Conservation (phyloP, 2,329 filamentous ascomycete genomes). For the Tolypocladium paradoxum region DNA sequence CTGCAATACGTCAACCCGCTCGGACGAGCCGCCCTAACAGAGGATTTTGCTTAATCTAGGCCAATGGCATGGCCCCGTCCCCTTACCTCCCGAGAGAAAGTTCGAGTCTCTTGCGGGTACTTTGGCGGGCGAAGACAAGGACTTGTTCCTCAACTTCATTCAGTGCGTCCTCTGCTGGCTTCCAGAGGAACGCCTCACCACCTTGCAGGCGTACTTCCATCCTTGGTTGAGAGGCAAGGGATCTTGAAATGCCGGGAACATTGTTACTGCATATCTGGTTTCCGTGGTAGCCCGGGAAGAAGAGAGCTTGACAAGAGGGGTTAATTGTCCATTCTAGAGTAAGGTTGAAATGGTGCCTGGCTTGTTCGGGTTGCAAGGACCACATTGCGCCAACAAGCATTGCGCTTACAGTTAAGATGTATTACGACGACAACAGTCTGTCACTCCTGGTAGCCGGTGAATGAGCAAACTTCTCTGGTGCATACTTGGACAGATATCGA, state of each 20-base stretch:
- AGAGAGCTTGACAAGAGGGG: no score
- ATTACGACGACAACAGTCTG: no score
- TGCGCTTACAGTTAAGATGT: no score
- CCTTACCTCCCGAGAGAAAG: slow-evolving; percentile 8
- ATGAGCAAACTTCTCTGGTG: no score
- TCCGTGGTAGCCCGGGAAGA: no score
- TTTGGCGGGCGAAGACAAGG: slow-evolving; percentile 8
- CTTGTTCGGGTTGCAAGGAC: no score
- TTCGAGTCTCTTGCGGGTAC: slow-evolving; percentile 8
- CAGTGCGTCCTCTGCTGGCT: slow-evolving; percentile 13
- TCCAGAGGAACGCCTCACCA: slow-evolving; percentile 11
- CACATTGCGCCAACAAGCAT: no score
- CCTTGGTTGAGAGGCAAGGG: slow-evolving; percentile 8
- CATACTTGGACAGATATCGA: no score
- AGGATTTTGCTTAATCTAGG: slow-evolving; percentile 5
- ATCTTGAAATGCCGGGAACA: neutral
- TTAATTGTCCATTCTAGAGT: no score
- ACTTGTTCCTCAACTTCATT: slow-evolving; percentile 11
- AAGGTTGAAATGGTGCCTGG: no score
- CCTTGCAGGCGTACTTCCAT: slow-evolving; percentile 12
- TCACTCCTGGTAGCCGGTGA: no score
- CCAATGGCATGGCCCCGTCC: slow-evolving; percentile 13
- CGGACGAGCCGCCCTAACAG: neutral
- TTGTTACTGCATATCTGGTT: neutral
- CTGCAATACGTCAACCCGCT: neutral